Percentiles rank a stretch among this genome's conserved stretches.
Evolutionary conservation across 2,329 filamentous ascomycete species (phyloP).

Genomic region (Phialophora chinensis): DNA sequence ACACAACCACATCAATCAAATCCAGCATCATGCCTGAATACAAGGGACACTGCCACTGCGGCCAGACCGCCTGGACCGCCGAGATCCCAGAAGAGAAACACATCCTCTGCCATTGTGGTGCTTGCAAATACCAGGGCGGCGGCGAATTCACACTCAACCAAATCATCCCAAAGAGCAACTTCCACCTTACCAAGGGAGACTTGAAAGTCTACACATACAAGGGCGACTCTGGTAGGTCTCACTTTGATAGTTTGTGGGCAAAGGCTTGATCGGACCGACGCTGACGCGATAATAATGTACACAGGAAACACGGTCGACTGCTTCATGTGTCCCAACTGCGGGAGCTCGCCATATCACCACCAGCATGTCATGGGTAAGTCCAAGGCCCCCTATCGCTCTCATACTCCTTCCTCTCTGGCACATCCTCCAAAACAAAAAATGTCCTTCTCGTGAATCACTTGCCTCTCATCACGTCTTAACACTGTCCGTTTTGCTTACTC

Average conservation of each 20-base stretch:
- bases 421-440: background rate
- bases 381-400: background rate
- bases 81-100: constrained; percentile 55
- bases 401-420: background rate
- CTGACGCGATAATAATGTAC: background rate
- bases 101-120: constrained; percentile 61
- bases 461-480: background rate
- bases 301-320: constrained; percentile 61
- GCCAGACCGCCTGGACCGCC: constrained; percentile 59
- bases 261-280: background rate
- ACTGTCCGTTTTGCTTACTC: background rate
- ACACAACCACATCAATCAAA: constrained; percentile 6
- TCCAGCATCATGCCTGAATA: constrained; percentile 41
- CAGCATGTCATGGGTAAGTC: constrained; percentile 55
- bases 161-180: constrained; percentile 56
- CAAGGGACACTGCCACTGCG: constrained; percentile 62
- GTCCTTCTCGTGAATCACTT: background rate
- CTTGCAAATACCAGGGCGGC: constrained; percentile 61
- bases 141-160: constrained; percentile 61
- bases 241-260: background rate
- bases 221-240: constrained; percentile 57
- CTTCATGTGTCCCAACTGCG: constrained; percentile 65
- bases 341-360: constrained; percentile 62
- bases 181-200: constrained; percentile 60
- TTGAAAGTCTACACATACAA: constrained; percentile 62